phyloP scores from a whole-genome alignment of 1,139 yeast species.

The Pichia sp. region DNA sequence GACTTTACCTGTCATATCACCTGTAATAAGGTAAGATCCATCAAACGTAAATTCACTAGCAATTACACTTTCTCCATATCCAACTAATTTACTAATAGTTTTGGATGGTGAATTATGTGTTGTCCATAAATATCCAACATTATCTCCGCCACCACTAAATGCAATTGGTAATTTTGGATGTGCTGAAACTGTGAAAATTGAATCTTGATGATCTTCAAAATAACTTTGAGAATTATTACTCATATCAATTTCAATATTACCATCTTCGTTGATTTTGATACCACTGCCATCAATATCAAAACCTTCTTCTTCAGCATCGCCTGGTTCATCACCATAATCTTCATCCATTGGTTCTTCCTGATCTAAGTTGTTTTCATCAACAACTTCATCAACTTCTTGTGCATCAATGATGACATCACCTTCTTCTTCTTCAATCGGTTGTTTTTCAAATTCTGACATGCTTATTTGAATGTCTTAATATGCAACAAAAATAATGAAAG shows the following conservation, averaged over 20 bases:
- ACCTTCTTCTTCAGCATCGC: slow-evolving; percentile 8
- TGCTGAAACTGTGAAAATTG: slow-evolving; percentile 67
- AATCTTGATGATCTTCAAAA: slow-evolving; percentile 82
- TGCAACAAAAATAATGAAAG: neutral
- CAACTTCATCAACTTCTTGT: slow-evolving; percentile 58
- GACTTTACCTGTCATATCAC: slow-evolving; percentile 89
- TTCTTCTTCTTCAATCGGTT: slow-evolving; percentile 17
- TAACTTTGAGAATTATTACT: slow-evolving; percentile 83
- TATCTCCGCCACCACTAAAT: slow-evolving; percentile 83
- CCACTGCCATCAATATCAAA: slow-evolving; percentile 31
- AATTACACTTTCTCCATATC: slow-evolving; percentile 84
- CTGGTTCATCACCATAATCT: slow-evolving; percentile 33
- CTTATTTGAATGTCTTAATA: neutral
- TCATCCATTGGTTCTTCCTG: slow-evolving; percentile 31
- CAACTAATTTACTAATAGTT: slow-evolving; percentile 63
- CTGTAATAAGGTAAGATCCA: slow-evolving; percentile 76
- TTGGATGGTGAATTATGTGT: slow-evolving; percentile 80
- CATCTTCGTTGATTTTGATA: slow-evolving; percentile 32
- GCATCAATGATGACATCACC: slow-evolving; percentile 50
- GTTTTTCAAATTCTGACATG: slow-evolving; percentile 5
- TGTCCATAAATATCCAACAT: slow-evolving; percentile 86
- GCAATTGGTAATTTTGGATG: slow-evolving; percentile 70
- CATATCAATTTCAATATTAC: slow-evolving; percentile 57
- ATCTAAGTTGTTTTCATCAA: slow-evolving; percentile 31
- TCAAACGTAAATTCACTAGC: slow-evolving; percentile 78